Base-by-base conservation (phyloP, 805 yeast genomes). In the Ogataea paraovalis region DNA sequence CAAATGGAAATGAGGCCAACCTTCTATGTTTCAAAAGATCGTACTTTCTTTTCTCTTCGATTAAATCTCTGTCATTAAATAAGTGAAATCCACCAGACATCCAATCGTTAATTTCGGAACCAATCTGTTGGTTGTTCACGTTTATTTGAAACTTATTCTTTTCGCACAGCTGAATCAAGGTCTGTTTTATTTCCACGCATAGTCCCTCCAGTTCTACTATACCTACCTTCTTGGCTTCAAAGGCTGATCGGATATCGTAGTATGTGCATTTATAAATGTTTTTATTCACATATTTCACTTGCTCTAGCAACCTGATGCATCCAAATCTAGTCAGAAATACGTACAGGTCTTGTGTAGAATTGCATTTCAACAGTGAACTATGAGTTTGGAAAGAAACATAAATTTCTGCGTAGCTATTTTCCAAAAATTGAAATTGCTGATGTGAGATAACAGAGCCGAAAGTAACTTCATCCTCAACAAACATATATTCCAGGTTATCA, bases 181-280 rank as follows among this genome's bases (percentile, higher is more conserved):
- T 60, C 20, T 52, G 54, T 30, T 43, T 63, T 41, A 58, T 52
- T 23, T 43, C 51, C 27, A 49, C 54, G 44, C 30, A 51, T 38
- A 33, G 49, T 13, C 33, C 38, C 4, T 51, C 51, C 12, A 56
- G 32, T 5, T 37, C 45, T 1, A 49, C 36, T 4, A 39, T 39
- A 6, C 47, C 32, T 3, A 51, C 19, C 34, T 59, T 59, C 20
- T 53, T 57, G 3, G 69, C 63, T 19, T 58, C 54, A 40, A 68
- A 64, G 2, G 73, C 62, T 18, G 67, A 58, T 37, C 73, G 58
- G 20, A 69, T 51, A 46, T 70, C 72, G 45, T 51, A 68, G 49
- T 57, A 70, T 18, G 60, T 62, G 41, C 72, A 66, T 36, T 55
- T 43, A 41, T 60, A 64, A 20, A 45, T 47, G 8, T 47, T n/a